phyloP scores from a whole-genome alignment of 179 eudicot genomes.

The Corrigiola litoralis region DNA sequence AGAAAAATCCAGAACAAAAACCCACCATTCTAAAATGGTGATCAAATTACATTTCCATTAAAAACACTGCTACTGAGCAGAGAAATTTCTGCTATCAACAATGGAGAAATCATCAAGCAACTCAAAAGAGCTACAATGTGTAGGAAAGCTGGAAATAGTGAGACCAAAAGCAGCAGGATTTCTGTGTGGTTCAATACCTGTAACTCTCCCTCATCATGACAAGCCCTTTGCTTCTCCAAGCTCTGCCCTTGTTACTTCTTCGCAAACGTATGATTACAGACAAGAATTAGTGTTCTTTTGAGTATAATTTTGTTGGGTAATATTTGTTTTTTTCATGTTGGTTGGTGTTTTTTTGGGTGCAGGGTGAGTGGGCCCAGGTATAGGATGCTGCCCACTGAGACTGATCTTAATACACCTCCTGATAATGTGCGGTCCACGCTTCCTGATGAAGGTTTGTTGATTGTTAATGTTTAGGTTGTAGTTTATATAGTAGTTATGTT shows the following conservation, averaged over 20 bases:
- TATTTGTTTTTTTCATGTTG: neutral
- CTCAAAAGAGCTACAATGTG: constrained; percentile 53
- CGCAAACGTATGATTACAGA: constrained; percentile 37
- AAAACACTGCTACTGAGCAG: neutral
- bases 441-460: constrained; percentile 21
- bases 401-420: constrained; percentile 67
- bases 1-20: too few relatives aligned
- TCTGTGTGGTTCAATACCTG: constrained; percentile 88
- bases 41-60: neutral
- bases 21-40: too few relatives aligned
- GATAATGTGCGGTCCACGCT: constrained; percentile 41
- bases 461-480: too few relatives aligned
- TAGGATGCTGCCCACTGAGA: constrained; percentile 79
- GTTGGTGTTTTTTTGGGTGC: neutral
- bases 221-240: constrained; percentile 48
- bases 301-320: neutral
- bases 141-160: constrained; percentile 65
- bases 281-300: neutral
- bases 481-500: neutral
- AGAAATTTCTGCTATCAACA: neutral
- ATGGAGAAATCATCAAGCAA: constrained; percentile 50
- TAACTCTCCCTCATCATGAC: constrained; percentile 69
- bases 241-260: constrained; percentile 64
- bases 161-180: constrained; percentile 71
- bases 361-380: constrained; percentile 86